Evolutionary conservation across 352 stramenopile genomes (phyloP).

Genomic region (Phytophthora aleatoria): DNA sequence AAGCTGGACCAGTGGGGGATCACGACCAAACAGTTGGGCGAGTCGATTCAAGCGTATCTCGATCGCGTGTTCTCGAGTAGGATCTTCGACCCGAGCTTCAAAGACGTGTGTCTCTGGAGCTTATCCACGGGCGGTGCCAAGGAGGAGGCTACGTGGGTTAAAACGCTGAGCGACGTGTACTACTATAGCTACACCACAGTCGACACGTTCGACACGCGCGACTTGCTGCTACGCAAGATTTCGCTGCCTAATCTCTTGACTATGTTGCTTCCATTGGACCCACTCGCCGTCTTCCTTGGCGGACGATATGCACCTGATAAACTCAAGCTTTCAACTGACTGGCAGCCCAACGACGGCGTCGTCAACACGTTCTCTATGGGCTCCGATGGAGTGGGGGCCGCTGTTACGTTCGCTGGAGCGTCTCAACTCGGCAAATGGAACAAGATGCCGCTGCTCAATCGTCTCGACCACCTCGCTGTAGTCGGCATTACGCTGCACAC

Average conservation of each 20-base stretch:
- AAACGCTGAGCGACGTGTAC: conserved; percentile 56
- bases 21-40: conserved; percentile 27
- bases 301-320: conserved; percentile 39
- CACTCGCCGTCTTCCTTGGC: conserved; percentile 40
- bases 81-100: conserved; percentile 47
- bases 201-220: conserved; percentile 41
- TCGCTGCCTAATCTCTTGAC: conserved; percentile 52
- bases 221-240: conserved; percentile 45
- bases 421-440: conserved; percentile 58
- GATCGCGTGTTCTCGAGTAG: conserved; percentile 45
- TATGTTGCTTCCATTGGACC: conserved; percentile 49
- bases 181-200: conserved; percentile 62
- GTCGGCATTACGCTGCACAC: conserved; percentile 50
- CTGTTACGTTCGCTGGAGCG: conserved; percentile 32
- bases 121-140: conserved; percentile 49
- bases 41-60: conserved; percentile 42
- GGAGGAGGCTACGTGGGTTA: conserved; percentile 58
- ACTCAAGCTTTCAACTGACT: conserved; percentile 37
- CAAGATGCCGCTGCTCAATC: conserved; percentile 48
- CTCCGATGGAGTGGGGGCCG: conserved; percentile 34
- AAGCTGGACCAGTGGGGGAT: conserved; percentile 60
- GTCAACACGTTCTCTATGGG: conserved; percentile 54
- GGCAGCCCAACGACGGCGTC: conserved; percentile 55
- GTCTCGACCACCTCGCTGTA: conserved; percentile 53
- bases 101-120: conserved; percentile 53